phyloP scores from a whole-genome alignment of 495 filamentous ascomycete genomes.

The Aspergillus steynii region DNA sequence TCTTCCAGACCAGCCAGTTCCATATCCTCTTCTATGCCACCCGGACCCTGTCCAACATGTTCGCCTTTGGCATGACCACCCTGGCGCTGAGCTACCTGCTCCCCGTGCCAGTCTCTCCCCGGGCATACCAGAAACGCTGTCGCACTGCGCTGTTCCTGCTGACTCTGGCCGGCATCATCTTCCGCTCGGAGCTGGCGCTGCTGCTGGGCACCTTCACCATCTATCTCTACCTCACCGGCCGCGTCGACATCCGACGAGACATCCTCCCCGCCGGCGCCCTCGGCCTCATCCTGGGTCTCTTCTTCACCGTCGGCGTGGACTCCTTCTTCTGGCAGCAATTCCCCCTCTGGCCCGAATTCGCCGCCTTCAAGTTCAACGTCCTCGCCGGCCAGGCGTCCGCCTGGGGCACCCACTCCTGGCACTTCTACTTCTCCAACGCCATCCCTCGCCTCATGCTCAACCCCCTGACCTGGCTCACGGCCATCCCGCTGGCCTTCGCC shows the following conservation, averaged over 20 bases:
- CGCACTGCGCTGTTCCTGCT: constrained; percentile 67
- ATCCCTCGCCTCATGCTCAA: constrained; percentile 84
- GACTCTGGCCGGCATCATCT: constrained; percentile 80
- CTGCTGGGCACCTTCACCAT: constrained; percentile 58
- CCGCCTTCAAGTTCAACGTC: constrained; percentile 89
- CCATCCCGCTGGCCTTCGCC: constrained; percentile 64
- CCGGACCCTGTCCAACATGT: constrained; percentile 92
- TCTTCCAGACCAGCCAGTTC: constrained; percentile 86
- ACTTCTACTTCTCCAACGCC: constrained; percentile 81
- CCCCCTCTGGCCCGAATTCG: constrained; percentile 87
- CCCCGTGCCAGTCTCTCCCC: constrained; percentile 43
- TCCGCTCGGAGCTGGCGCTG: constrained; percentile 87
- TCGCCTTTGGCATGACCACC: constrained; percentile 83
- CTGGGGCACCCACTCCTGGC: constrained; percentile 85
- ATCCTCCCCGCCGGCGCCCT: constrained; percentile 69
- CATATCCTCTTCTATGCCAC: constrained; percentile 94
- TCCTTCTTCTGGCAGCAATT: constrained; percentile 85
- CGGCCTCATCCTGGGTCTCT: constrained; percentile 62
- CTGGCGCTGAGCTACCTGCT: constrained; percentile 71
- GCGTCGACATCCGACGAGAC: constrained; percentile 53
- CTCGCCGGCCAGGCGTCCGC: constrained; percentile 65
- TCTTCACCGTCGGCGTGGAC: constrained; percentile 71
- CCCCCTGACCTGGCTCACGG: constrained; percentile 60
- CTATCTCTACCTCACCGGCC: constrained; percentile 53
- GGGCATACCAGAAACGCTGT: constrained; percentile 40